Conservation (phyloP, 371 early-diverging fungal species). For the Mucor lusitanicus region DNA sequence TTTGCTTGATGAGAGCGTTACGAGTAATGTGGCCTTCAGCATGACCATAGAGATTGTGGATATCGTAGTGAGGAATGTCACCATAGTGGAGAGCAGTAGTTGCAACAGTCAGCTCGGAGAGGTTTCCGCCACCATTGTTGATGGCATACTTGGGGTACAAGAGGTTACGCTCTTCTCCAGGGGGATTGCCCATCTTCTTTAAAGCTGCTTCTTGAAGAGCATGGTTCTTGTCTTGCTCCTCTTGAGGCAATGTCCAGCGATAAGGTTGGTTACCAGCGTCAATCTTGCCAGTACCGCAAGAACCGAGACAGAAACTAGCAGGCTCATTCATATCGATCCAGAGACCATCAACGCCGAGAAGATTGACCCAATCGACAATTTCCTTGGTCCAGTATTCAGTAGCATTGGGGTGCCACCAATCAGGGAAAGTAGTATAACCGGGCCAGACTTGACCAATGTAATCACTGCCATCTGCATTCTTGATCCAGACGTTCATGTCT, state of each 20-base stretch:
- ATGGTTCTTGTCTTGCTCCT: constrained; percentile 22
- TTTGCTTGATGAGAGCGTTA: constrained; percentile 30
- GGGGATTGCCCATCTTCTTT: constrained; percentile 23
- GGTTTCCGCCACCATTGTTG: constrained; percentile 35
- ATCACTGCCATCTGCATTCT: constrained; percentile 47
- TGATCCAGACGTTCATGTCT: constrained; percentile 50
- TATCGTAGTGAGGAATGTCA: constrained; percentile 57
- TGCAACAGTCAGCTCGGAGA: constrained; percentile 58
- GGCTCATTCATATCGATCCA: constrained; percentile 80
- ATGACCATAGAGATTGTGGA: constrained; percentile 71
- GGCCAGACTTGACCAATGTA: constrained; percentile 69
- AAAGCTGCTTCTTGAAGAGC: constrained; percentile 23
- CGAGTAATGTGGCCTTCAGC: constrained; percentile 57
- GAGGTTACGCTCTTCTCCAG: constrained; percentile 30
- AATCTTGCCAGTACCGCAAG: constrained; percentile 28
- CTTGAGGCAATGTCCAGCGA: constrained; percentile 31
- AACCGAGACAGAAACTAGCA: constrained; percentile 46
- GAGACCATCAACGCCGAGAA: constrained; percentile 55
- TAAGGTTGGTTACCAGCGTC: constrained; percentile 24
- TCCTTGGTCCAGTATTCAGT: constrained; percentile 54
- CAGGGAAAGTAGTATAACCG: constrained; percentile 68
- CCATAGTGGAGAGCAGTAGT: constrained; percentile 60
- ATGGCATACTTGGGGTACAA: constrained; percentile 41
- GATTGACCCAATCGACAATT: constrained; percentile 16
- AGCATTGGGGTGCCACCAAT: constrained; percentile 60